Evolutionary conservation across 1,139 yeast genomes (phyloP).

Genomic region (Yamadazyma spencermartinsiae): DNA sequence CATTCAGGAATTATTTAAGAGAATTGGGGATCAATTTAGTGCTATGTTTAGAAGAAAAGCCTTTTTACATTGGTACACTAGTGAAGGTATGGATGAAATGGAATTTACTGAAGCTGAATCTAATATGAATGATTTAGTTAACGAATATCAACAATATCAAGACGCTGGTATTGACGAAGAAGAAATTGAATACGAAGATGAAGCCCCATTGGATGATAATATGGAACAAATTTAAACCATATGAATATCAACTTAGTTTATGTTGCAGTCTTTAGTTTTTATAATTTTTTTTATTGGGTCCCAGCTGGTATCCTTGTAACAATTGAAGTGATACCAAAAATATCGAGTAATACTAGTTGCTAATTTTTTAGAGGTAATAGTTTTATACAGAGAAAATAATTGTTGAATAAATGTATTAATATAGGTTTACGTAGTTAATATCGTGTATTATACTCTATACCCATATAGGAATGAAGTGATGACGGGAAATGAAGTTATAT

Average conservation of each 20-base stretch:
- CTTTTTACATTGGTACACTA: conserved; percentile 93
- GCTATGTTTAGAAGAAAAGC: conserved; percentile 95
- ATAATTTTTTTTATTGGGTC: conserved; percentile 1
- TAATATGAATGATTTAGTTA: conserved; percentile 83
- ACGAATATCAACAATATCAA: conserved; percentile 92
- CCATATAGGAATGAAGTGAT: not conserved
- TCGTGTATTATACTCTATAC: conserved; percentile 4
- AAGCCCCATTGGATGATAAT: conserved; percentile 58
- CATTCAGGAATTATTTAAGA: conserved; percentile 84
- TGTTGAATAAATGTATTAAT: conserved; percentile 11
- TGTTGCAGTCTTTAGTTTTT: not conserved
- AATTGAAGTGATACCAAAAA: conserved; percentile 1
- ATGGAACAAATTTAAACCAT: conserved; percentile 30
- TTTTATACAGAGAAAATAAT: conserved; percentile 1
- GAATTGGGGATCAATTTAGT: conserved; percentile 86
- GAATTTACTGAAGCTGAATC: conserved; percentile 88
- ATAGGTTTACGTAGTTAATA: not conserved
- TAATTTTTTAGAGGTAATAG: conserved; percentile 2
- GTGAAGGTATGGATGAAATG: conserved; percentile 94
- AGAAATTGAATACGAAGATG: conserved; percentile 67
- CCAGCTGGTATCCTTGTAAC: not conserved
- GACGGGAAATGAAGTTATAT: not conserved
- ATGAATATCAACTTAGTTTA: not conserved
- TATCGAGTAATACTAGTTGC: conserved; percentile 1
- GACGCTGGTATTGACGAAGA: conserved; percentile 77